Evolutionary conservation across 352 stramenopile species (phyloP), one percentile per base, ranked within the genome.

Genomic region (Pythium diclinum): DNA sequence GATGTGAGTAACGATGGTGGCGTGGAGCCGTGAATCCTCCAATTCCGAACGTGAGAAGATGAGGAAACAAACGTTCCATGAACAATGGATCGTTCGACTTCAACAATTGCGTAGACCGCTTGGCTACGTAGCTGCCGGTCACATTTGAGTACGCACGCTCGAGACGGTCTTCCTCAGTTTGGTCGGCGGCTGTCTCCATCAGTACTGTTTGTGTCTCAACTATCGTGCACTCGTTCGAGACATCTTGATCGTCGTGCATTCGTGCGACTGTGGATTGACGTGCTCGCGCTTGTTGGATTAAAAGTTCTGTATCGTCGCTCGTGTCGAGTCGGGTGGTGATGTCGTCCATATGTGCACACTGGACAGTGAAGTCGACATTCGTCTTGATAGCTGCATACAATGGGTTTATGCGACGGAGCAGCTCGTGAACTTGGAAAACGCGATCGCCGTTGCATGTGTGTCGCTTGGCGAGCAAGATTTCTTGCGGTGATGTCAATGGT

Each of bases 41-140:
- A 28, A 61, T 47, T 0, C 59, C 64, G 13, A 66, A 67, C 0
- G 53, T 67, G 0, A 71, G 40, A 6, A 48, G 40, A 34, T 63
- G 54, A 5, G 64, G 58, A 49, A 67, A 71, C 0, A 71, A 23
- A 2, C 52, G 52, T 38, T 71, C 64, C 10, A 71, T 46, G 44
- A 63, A 71, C 11, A 30, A 28, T 13, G 13, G 32, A 47, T 63
- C 64, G 25, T 40, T 56, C 1, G 56, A 21, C 16, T 65, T 44
- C 4, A 71, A 36, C 3, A 71, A 11, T 1, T 14, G 6, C 8
- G 64, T 67, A 10, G 58, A 66, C 25, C 54, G 52, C 6, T 44
- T n/a, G 6, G 58, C 54, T 9, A 71, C 53, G 30, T 51, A 70
- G 16, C 38, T n/a, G 16, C 1, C 46, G 23, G 17, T 55, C 7